phyloP scores from a whole-genome alignment of 352 stramenopile species.

The Phytophthora vignae region DNA sequence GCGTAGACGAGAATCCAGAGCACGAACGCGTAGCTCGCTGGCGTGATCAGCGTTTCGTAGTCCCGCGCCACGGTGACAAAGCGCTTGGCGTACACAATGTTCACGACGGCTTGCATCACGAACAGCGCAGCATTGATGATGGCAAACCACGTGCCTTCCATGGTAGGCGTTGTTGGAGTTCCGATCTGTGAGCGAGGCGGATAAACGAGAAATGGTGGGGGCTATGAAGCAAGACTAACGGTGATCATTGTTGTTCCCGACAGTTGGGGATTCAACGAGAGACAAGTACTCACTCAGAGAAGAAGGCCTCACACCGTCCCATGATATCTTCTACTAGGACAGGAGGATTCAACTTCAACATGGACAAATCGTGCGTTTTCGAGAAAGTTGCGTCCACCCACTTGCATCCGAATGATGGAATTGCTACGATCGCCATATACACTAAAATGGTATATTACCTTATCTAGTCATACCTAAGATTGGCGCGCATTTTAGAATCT shows the following conservation, averaged over 20 bases:
- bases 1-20: conserved; percentile 81
- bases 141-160: conserved; percentile 62
- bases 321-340: too few relatives aligned
- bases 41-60: conserved; percentile 80
- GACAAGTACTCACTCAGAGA: conserved; percentile 23
- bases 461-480: too few relatives aligned
- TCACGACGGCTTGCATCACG: conserved; percentile 65
- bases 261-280: conserved; percentile 36
- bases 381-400: too few relatives aligned
- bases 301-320: too few relatives aligned
- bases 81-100: conserved; percentile 69
- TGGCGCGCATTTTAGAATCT: too few relatives aligned
- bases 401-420: too few relatives aligned
- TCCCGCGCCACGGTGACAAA: conserved; percentile 58
- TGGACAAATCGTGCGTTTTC: too few relatives aligned
- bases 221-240: not conserved
- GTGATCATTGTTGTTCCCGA: not conserved
- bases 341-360: too few relatives aligned
- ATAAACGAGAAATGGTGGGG: conserved; percentile 27
- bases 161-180: conserved; percentile 23
- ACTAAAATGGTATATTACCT: too few relatives aligned
- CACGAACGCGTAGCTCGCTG: conserved; percentile 62
- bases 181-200: conserved; percentile 10
- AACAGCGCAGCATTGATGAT: conserved; percentile 71
- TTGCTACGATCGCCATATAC: too few relatives aligned